Conservation (phyloP, 139 green algal genomes). For the Diplosphaera chodatii region DNA sequence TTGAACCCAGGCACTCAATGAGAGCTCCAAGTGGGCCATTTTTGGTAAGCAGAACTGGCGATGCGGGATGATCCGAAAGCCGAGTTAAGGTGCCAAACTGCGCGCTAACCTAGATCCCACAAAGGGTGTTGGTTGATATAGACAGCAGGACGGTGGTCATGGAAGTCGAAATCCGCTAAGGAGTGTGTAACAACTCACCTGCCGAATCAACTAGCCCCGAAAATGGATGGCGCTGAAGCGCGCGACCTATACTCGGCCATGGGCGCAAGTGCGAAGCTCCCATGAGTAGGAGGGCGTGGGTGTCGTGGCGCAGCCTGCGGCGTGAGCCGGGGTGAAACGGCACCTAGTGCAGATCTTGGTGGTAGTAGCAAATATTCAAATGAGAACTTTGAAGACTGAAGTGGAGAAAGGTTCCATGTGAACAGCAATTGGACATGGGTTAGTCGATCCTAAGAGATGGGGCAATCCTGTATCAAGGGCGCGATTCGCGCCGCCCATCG, state of each 20-base stretch:
- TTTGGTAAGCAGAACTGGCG: conserved; percentile 96
- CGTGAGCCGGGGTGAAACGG: conserved; percentile 80
- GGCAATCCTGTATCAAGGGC: conserved; percentile 81
- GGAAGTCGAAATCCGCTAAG: conserved; percentile 97
- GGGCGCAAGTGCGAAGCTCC: conserved; percentile 71
- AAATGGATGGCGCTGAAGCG: conserved; percentile 96
- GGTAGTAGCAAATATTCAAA: conserved; percentile 94
- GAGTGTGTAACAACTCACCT: conserved; percentile 98
- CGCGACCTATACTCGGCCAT: conserved; percentile 82
- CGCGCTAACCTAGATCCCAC: conserved; percentile 90
- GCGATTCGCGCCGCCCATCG: conserved; percentile 66
- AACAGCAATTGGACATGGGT: conserved; percentile 94
- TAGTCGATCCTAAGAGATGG: conserved; percentile 90
- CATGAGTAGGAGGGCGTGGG: conserved; percentile 89
- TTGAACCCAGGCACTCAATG: conserved; percentile 74
- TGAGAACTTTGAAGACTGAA: conserved; percentile 91
- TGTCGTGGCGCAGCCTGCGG: conserved; percentile 70
- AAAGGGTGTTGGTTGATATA: conserved; percentile 93
- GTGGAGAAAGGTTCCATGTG: conserved; percentile 92
- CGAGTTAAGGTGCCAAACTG: conserved; percentile 83
- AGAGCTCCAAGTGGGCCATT: conserved; percentile 85
- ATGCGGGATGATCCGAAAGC: conserved; percentile 93
- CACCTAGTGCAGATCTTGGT: conserved; percentile 90
- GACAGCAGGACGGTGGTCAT: conserved; percentile 94
- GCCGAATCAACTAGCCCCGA: conserved; percentile 94